phyloP scores from a whole-genome alignment of 805 yeast species.

The Pichia pseudocactophila region DNA sequence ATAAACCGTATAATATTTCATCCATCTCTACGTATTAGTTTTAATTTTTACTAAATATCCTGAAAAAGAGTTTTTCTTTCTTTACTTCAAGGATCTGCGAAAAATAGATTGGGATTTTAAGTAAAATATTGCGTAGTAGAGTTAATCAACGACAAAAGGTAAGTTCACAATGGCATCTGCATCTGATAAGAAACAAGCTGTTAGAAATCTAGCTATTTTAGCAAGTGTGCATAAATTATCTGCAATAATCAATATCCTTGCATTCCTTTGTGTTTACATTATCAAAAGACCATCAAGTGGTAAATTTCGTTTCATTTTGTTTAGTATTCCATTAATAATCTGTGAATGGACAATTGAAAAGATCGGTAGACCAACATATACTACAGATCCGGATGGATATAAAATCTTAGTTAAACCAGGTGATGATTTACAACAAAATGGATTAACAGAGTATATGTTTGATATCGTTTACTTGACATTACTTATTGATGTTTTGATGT shows the following conservation, averaged over 20 bases:
- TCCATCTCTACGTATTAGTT: neutral
- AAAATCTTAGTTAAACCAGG: conserved; percentile 41
- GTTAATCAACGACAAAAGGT: neutral
- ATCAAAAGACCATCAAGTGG: conserved; percentile 38
- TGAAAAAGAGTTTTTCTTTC: too few species aligned
- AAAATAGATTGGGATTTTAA: too few species aligned
- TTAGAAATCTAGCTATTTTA: conserved; percentile 22
- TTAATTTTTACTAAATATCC: neutral
- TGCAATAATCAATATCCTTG: conserved; percentile 30
- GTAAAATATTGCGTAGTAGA: too few species aligned
- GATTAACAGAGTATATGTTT: conserved; percentile 65
- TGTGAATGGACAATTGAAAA: conserved; percentile 47
- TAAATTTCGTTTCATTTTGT: conserved; percentile 34
- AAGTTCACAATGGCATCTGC: conserved; percentile 29
- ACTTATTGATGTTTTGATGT: conserved; percentile 44
- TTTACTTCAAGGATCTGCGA: too few species aligned
- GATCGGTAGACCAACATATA: conserved; percentile 50
- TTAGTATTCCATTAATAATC: conserved; percentile 34
- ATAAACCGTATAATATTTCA: neutral
- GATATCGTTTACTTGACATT: conserved; percentile 62
- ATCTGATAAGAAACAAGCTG: conserved; percentile 31
- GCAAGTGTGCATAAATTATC: conserved; percentile 30
- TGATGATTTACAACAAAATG: conserved; percentile 49
- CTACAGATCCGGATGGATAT: conserved; percentile 31
- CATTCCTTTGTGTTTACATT: conserved; percentile 30